These are phyloP conservation scores for Gossypium schwendimanii DNA, from an alignment of 441 rosid genomes.

Conservation along the genomic window DNA sequence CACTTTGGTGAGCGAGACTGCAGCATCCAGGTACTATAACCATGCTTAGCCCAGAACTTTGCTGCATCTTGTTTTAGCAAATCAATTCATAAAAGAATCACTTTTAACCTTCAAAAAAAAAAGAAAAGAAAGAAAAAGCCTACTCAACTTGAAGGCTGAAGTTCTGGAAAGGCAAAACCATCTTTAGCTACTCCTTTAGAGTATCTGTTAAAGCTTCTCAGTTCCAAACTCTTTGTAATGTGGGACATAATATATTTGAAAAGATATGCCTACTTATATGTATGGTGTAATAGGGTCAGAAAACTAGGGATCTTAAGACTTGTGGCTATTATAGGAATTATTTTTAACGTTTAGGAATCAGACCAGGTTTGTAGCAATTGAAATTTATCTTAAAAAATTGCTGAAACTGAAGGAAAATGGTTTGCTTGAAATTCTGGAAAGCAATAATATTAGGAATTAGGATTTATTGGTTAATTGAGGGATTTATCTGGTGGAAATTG, in stretches of 20 bases:
- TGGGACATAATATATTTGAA: background rate
- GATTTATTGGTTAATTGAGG: background rate
- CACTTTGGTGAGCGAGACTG: conserved; percentile 99
- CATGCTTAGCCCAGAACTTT: background rate
- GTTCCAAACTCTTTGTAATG: background rate
- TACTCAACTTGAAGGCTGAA: background rate
- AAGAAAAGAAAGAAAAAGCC: background rate
- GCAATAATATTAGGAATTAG: background rate
- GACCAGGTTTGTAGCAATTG: background rate
- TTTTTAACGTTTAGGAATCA: background rate
- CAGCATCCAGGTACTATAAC: conserved; percentile 77
- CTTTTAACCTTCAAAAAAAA: background rate
- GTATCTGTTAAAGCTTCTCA: background rate
- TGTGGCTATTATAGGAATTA: background rate
- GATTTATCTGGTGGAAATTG: background rate
- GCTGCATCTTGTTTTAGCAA: background rate
- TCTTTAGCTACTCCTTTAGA: background rate
- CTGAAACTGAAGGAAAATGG: background rate
- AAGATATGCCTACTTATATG: background rate
- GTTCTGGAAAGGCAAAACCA: background rate
- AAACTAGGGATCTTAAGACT: background rate
- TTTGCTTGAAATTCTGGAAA: background rate
- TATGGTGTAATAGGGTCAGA: background rate
- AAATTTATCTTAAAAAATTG: background rate
- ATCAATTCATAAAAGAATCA: background rate